Evolutionary conservation across 306 rosid genomes (phyloP).

Genomic region (Benincasa hispida): DNA sequence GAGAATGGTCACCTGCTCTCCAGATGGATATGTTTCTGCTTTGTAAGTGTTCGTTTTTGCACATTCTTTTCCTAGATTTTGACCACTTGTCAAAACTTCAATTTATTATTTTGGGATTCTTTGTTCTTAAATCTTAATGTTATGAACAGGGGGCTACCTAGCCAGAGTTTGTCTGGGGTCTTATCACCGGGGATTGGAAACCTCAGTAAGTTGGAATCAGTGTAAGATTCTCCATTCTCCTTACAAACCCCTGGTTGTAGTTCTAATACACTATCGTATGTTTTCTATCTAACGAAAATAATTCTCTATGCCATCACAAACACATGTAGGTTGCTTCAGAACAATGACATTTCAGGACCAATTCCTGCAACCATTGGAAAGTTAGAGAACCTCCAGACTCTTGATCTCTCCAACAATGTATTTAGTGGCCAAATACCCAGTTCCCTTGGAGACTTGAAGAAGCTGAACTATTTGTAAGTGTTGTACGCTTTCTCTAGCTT

Average conservation of each 20-base stretch:
- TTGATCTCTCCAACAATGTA: conserved; percentile 79
- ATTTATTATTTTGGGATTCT: background rate
- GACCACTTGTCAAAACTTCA: background rate
- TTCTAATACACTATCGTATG: background rate
- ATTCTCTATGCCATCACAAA: background rate
- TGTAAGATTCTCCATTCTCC: conserved; percentile 45
- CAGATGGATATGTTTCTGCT: conserved; percentile 84
- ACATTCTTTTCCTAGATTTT: background rate
- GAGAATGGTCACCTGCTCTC: conserved; percentile 90
- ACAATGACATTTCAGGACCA: conserved; percentile 72
- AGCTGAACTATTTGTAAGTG: conserved; percentile 86
- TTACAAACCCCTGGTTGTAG: background rate
- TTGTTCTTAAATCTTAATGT: background rate
- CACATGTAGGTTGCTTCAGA: conserved; percentile 73
- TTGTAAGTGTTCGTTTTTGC: conserved; percentile 40
- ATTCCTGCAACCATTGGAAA: conserved; percentile 71
- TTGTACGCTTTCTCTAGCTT: conserved; percentile 8
- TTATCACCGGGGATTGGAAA: conserved; percentile 80
- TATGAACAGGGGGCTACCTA: conserved; percentile 70
- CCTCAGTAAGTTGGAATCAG: conserved; percentile 68
- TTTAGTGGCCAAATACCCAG: conserved; percentile 67
- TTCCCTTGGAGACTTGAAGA: conserved; percentile 70
- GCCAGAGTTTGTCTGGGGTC: conserved; percentile 87
- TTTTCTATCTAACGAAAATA: background rate
- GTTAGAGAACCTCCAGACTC: conserved; percentile 78